Conservation (phyloP, 345 rosid genomes). For the Angophora floribunda region DNA sequence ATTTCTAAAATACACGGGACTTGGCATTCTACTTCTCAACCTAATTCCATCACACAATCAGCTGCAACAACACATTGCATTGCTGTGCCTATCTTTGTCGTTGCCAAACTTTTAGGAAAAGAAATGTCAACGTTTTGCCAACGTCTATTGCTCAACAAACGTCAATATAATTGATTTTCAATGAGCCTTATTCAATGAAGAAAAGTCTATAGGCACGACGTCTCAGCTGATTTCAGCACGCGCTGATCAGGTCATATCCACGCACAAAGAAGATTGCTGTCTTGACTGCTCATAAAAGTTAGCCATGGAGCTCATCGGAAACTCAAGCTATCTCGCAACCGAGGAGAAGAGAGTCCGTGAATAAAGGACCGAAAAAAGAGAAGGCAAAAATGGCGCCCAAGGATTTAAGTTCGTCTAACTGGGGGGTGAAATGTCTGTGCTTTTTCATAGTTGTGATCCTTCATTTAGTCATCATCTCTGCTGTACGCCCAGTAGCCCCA, state of each 20-base stretch:
- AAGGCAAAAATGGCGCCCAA: neutral
- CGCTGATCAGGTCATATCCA: neutral
- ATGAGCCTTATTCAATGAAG: neutral
- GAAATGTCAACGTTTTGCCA: neutral
- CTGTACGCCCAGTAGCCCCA: neutral
- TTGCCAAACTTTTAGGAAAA: neutral
- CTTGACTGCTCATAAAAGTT: neutral
- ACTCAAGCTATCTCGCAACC: neutral
- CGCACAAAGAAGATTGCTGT: neutral
- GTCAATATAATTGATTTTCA: neutral
- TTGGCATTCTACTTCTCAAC: neutral
- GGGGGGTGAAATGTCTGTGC: neutral
- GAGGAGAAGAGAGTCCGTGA: neutral
- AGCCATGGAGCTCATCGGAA: neutral
- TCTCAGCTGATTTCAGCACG: neutral
- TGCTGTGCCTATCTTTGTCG: neutral
- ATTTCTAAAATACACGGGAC: neutral
- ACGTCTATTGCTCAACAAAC: neutral
- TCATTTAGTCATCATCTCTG: neutral
- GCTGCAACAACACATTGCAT: neutral
- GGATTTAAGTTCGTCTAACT: neutral
- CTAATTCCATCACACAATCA: neutral
- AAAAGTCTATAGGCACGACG: neutral
- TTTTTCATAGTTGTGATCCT: neutral
- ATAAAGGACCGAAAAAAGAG: neutral